Conservation (phyloP, 2,329 filamentous ascomycete species). For the Penicillium sp. region DNA sequence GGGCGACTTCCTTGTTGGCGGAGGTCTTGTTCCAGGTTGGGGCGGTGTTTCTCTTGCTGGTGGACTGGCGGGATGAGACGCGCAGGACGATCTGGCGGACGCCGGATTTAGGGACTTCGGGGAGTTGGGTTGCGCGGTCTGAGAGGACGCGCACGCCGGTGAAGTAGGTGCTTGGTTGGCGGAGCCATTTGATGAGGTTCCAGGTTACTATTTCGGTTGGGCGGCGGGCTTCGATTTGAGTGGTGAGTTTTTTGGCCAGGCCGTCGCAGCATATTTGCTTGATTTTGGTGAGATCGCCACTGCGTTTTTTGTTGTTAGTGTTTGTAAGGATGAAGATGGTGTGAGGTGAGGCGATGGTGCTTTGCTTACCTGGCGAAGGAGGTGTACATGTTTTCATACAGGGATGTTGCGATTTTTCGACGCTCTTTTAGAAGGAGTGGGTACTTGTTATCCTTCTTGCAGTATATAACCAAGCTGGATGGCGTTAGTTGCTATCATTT, state of each 20-base stretch:
- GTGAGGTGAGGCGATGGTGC: not conserved
- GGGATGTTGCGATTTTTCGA: slow-evolving; percentile 40
- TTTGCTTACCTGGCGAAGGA: slow-evolving; percentile 49
- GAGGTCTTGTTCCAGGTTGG: slow-evolving; percentile 1
- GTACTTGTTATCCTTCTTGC: slow-evolving; percentile 13
- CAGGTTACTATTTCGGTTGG: slow-evolving; percentile 37
- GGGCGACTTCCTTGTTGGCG: not conserved
- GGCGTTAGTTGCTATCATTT: slow-evolving; percentile 8
- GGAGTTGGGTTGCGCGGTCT: slow-evolving; percentile 48
- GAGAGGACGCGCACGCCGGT: slow-evolving; percentile 44
- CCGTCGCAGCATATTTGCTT: slow-evolving; percentile 44
- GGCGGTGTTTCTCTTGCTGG: slow-evolving; percentile 25
- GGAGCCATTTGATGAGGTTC: slow-evolving; percentile 43
- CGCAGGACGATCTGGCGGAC: slow-evolving; percentile 46
- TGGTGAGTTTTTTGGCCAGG: slow-evolving; percentile 38
- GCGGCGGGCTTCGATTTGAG: slow-evolving; percentile 41
- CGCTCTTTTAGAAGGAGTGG: slow-evolving; percentile 35
- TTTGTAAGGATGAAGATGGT: not conserved
- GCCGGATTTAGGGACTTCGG: slow-evolving; percentile 42
- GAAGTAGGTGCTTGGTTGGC: slow-evolving; percentile 41
- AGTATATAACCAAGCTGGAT: slow-evolving; percentile 5
- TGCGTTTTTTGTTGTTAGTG: slow-evolving; percentile 18
- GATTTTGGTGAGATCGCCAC: slow-evolving; percentile 40
- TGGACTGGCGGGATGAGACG: slow-evolving; percentile 44
- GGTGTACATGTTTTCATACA: slow-evolving; percentile 54